Percentiles rank a stretch among this genome's conserved stretches.
Conservation (phyloP, 495 filamentous ascomycete species). For the Haplographium delicatum region DNA sequence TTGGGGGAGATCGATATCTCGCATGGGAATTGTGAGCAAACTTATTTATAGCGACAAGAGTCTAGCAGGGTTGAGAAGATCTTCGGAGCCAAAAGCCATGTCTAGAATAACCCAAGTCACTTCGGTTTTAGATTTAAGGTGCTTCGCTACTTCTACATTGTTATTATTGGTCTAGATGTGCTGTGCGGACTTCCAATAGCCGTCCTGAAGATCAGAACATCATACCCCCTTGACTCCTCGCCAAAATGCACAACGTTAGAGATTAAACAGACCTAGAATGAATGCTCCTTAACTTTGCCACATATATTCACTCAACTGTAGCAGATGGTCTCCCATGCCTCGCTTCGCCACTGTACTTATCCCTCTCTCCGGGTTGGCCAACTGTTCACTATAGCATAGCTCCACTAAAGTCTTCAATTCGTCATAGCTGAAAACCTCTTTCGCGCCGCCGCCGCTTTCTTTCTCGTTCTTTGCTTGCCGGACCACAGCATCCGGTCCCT, state of each 20-base stretch:
- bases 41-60: too few relatives aligned
- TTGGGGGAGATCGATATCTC: not conserved
- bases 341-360: slow-evolving; percentile 67
- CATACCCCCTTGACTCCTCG: slow-evolving; percentile 9
- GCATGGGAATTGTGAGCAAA: not conserved
- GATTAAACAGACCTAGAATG: not conserved
- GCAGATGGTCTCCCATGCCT: slow-evolving; percentile 66
- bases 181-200: not conserved
- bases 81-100: too few relatives aligned
- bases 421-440: slow-evolving; percentile 64
- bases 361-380: slow-evolving; percentile 66
- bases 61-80: too few relatives aligned
- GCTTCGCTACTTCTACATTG: too few relatives aligned
- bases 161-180: not conserved
- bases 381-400: slow-evolving; percentile 77
- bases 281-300: slow-evolving; percentile 49
- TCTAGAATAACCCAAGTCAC: too few relatives aligned
- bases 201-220: too few relatives aligned
- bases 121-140: too few relatives aligned
- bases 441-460: slow-evolving; percentile 29
- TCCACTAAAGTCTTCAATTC: slow-evolving; percentile 81
- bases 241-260: slow-evolving; percentile 10
- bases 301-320: slow-evolving; percentile 74
- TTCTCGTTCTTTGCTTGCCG: slow-evolving; percentile 55
- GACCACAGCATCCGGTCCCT: slow-evolving; percentile 67